phyloP scores from a whole-genome alignment of 2,329 filamentous ascomycete genomes.

The Lecanicillium sp. region DNA sequence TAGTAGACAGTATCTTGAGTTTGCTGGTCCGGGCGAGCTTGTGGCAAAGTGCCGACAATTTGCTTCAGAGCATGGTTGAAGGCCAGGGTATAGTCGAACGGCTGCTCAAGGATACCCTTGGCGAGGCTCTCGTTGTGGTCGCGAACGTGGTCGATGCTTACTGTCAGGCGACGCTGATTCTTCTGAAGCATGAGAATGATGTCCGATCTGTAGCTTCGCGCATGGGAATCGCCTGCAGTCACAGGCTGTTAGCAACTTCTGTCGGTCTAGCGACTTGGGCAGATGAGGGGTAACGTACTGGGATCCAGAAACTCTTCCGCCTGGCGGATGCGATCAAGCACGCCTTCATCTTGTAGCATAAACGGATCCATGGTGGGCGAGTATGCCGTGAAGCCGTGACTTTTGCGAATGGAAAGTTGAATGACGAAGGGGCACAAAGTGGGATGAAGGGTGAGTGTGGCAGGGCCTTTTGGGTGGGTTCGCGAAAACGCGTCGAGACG shows the following conservation, averaged over 20 bases:
- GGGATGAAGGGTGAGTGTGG: constrained; percentile 10
- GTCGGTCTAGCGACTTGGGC: background rate
- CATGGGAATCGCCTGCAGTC: constrained; percentile 37
- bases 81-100: constrained; percentile 81
- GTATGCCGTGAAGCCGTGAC: background rate
- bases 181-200: constrained; percentile 74
- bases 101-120: constrained; percentile 68
- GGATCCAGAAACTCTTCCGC: constrained; percentile 94
- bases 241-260: constrained; percentile 3
- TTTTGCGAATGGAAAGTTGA: constrained; percentile 11
- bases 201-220: constrained; percentile 76
- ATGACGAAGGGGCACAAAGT: constrained; percentile 7
- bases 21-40: constrained; percentile 65
- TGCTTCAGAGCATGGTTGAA: constrained; percentile 90
- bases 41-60: constrained; percentile 64
- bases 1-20: constrained; percentile 82
- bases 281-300: constrained; percentile 48
- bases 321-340: constrained; percentile 74
- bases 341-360: constrained; percentile 78
- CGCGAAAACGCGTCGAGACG: constrained; percentile 15
- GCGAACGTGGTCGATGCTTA: constrained; percentile 86
- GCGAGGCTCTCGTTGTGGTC: constrained; percentile 81
- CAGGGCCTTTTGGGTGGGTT: constrained; percentile 6
- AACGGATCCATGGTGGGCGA: constrained; percentile 58
- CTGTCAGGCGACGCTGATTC: constrained; percentile 57